These are phyloP conservation scores for Fusarium sp. DNA, from an alignment of 2,329 filamentous ascomycete species.

Conservation along the genomic window DNA sequence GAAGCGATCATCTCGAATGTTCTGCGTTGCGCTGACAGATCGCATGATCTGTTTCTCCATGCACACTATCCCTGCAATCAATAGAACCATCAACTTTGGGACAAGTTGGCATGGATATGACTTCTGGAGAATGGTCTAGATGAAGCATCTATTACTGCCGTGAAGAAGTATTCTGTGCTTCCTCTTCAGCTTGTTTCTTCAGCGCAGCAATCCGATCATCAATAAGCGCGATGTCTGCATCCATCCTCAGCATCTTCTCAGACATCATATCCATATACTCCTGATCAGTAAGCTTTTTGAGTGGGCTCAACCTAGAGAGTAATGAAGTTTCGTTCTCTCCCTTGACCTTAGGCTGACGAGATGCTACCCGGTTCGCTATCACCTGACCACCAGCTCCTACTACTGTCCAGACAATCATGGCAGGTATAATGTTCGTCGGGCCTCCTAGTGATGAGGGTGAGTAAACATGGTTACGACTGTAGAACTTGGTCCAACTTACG, in stretches of 20 bases:
- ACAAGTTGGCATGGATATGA: slow-evolving; percentile 3
- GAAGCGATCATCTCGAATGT: slow-evolving; percentile 5
- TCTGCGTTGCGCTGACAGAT: slow-evolving; percentile 15
- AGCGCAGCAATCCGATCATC: slow-evolving; percentile 75
- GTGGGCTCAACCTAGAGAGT: slow-evolving; percentile 75
- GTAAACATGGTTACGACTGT: background rate
- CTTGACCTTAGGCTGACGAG: slow-evolving; percentile 44
- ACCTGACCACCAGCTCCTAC: slow-evolving; percentile 55
- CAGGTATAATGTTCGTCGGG: slow-evolving; percentile 63
- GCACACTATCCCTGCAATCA: background rate
- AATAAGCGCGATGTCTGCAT: slow-evolving; percentile 81
- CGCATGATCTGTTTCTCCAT: slow-evolving; percentile 9
- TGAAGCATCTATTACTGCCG: slow-evolving; percentile 12
- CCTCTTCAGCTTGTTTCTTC: slow-evolving; percentile 26
- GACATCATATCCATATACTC: slow-evolving; percentile 77
- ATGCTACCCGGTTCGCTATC: slow-evolving; percentile 49
- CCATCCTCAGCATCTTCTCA: slow-evolving; percentile 76
- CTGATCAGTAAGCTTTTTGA: slow-evolving; percentile 75
- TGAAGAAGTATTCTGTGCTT: slow-evolving; percentile 19
- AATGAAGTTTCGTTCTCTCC: slow-evolving; percentile 57
- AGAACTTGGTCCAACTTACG: slow-evolving; percentile 54
- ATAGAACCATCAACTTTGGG: background rate
- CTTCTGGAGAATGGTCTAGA: background rate
- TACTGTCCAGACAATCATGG: slow-evolving; percentile 60
- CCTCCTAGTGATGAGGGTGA: slow-evolving; percentile 55